Evolutionary conservation across 345 rosid species (phyloP).

Genomic region (Kandelia obovata): DNA sequence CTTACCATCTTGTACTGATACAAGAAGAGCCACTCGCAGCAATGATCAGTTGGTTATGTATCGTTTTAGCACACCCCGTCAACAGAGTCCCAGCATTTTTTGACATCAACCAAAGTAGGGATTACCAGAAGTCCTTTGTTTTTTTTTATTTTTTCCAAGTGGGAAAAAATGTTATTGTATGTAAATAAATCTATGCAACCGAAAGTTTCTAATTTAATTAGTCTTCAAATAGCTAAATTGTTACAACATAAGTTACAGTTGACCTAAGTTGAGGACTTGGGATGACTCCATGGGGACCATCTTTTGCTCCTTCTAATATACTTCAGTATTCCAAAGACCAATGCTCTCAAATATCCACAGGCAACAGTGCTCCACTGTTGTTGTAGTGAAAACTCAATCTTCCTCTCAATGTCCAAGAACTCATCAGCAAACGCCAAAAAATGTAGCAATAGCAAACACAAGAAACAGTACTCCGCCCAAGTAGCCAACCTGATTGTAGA

Average conservation of each 20-base stretch:
- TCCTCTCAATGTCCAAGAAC: constrained; percentile 3
- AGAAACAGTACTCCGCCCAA: constrained; percentile 82
- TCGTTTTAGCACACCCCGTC: no score
- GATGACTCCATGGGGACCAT: background rate
- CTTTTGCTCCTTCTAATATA: background rate
- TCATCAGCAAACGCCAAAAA: constrained; percentile 72
- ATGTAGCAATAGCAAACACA: constrained; percentile 81
- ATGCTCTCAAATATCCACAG: background rate
- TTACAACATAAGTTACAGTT: background rate
- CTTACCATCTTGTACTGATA: no score
- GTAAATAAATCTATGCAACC: background rate
- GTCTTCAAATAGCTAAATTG: background rate
- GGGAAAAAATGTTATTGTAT: background rate
- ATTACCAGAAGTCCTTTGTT: no score
- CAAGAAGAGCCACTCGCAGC: no score
- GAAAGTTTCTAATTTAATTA: background rate
- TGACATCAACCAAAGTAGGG: no score
- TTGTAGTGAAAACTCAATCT: constrained; percentile 12
- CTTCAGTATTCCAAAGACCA: constrained; percentile 2
- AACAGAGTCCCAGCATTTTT: no score
- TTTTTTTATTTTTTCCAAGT: background rate
- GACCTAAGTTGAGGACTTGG: background rate
- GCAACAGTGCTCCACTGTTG: background rate
- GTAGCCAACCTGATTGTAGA: constrained; percentile 80
- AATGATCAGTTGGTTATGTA: no score